Percentiles rank a stretch among this genome's conserved stretches.
phyloP scores from a whole-genome alignment of 2,329 filamentous ascomycete species.

The Penicillium sp. region DNA sequence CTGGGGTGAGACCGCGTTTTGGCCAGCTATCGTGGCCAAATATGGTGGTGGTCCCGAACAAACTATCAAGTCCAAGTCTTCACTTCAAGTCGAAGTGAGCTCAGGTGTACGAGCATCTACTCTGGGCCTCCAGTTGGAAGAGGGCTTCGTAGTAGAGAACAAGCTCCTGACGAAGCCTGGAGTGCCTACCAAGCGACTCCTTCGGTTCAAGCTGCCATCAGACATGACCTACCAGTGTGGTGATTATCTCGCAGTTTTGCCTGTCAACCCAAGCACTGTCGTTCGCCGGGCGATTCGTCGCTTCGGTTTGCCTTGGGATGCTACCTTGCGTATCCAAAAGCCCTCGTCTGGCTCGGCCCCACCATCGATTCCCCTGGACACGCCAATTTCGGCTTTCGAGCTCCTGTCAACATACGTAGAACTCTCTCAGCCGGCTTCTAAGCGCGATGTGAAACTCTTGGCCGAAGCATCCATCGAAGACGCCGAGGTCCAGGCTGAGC shows the following conservation, averaged over 20 bases:
- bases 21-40: constrained; percentile 53
- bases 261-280: constrained; percentile 66
- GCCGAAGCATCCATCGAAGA: constrained; percentile 55
- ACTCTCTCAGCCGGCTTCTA: constrained; percentile 71
- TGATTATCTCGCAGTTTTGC: constrained; percentile 75
- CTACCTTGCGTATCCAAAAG: constrained; percentile 64
- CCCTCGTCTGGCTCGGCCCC: constrained; percentile 50
- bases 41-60: constrained; percentile 34
- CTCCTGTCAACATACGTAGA: constrained; percentile 74
- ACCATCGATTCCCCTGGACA: constrained; percentile 55
- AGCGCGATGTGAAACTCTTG: constrained; percentile 58
- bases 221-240: constrained; percentile 70
- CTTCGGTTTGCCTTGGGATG: constrained; percentile 72
- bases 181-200: constrained; percentile 63
- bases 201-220: constrained; percentile 69
- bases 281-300: constrained; percentile 65
- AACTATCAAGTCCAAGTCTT: constrained; percentile 40
- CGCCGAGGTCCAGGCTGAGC: constrained; percentile 50
- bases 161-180: constrained; percentile 56
- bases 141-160: constrained; percentile 62
- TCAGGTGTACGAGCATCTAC: constrained; percentile 58
- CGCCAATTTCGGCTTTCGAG: constrained; percentile 63
- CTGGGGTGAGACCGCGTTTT: constrained; percentile 66
- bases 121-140: constrained; percentile 66
- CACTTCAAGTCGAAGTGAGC: constrained; percentile 54